Evolutionary conservation across 208 protist species (phyloP), one percentile per base, ranked within the genome.

Genomic region (Blastocrithidia nonstop): DNA sequence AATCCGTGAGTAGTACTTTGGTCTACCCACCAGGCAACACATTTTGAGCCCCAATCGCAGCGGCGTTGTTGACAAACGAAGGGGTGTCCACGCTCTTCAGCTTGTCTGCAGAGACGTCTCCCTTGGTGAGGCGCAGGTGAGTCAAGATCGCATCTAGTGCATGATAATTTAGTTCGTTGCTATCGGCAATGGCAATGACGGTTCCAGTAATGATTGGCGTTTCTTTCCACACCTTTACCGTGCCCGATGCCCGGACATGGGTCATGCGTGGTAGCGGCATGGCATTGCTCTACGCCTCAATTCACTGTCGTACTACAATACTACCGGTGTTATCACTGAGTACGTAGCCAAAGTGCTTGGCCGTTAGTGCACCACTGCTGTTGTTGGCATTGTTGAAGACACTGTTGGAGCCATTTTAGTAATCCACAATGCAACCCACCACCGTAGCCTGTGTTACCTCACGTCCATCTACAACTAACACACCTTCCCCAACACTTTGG

Each of bases 151-250:
- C 76, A 36, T 93, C 83, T 19, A 93, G 56, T 48, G 73, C 66
- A 58, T 93, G 83, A 56, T 83, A 93, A 55, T 80, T 88, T 42
- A 93, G 57, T 47, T 93, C 83, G 43, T 93, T 93, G 73, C 73
- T 83, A 57, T 93, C 83, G 26, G 71, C 70, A 23, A 88, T 67
- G 32, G 62, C 60, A 8, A 72, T 62, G 17, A 93, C 78, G n/a
- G 72, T 86, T 28, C 83, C 83, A 0, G 83, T 93, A 13, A 93
- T 64, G 17, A 87, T 71, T 1, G 72, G 76, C 1, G 69, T 50
- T 29, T 79, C 67, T 56, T 93, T 71, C 78, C 79, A 93, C 41
- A 89, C 66, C 60, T 93, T 93, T 44, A 88, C 78, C 5, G 78
- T 80, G 32, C 83, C 83, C 0, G 73, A 72, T 21, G 74, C 83